These are phyloP conservation scores for Tylopilus balloui DNA, from an alignment of 768 basidiomycete genomes.

Conservation along the genomic window DNA sequence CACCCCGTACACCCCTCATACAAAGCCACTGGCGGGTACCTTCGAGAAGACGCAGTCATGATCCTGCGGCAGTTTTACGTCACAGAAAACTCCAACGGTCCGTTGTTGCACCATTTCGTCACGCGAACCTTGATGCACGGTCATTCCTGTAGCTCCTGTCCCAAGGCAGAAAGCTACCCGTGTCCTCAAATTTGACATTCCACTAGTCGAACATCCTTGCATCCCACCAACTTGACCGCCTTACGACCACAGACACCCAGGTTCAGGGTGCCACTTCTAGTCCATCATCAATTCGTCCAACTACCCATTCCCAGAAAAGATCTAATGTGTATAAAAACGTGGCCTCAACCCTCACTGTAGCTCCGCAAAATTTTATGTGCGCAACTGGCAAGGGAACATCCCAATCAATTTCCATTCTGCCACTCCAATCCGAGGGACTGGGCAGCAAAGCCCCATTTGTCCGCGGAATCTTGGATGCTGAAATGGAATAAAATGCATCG, in stretches of 20 bases:
- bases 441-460: slow-evolving; percentile 74
- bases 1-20: slow-evolving; percentile 78
- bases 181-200: slow-evolving; percentile 79
- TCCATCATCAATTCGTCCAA: not conserved
- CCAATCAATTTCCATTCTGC: slow-evolving; percentile 21
- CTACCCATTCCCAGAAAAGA: not conserved
- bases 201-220: slow-evolving; percentile 3
- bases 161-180: slow-evolving; percentile 87
- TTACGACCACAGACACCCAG: not conserved
- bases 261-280: not conserved
- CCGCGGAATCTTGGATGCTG: slow-evolving; percentile 72
- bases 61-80: slow-evolving; percentile 84
- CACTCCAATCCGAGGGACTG: slow-evolving; percentile 54
- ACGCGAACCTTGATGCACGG: slow-evolving; percentile 11
- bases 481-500: slow-evolving; percentile 4
- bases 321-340: not conserved
- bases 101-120: slow-evolving; percentile 14
- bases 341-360: not conserved
- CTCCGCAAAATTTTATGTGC: not conserved
- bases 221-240: not conserved
- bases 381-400: not conserved
- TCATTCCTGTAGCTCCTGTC: slow-evolving; percentile 59
- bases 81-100: slow-evolving; percentile 90
- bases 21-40: slow-evolving; percentile 68
- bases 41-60: slow-evolving; percentile 83